Percentiles rank a stretch among this genome's conserved stretches.
Evolutionary conservation across 2,329 filamentous ascomycete species (phyloP).

Genomic region (Leptographium lundbergii): DNA sequence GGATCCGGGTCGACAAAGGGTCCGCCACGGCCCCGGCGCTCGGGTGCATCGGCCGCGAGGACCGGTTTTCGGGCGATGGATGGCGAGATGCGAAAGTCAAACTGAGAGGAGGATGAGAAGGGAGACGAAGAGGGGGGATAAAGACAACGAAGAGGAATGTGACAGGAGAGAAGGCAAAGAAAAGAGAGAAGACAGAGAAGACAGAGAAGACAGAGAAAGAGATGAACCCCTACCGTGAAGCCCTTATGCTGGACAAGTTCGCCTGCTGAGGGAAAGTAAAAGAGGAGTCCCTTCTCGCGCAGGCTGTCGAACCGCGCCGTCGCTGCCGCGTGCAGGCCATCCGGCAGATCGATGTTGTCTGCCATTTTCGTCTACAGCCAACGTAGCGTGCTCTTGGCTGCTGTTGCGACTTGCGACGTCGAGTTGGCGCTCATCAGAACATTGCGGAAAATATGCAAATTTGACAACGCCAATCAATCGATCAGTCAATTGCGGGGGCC

Average conservation of each 20-base stretch:
- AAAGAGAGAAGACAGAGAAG: not conserved
- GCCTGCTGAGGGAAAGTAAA: slow-evolving; percentile 8
- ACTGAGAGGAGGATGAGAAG: slow-evolving; percentile 8
- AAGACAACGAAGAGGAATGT: not conserved
- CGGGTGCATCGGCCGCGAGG: slow-evolving; percentile 14
- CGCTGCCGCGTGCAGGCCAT: slow-evolving; percentile 7
- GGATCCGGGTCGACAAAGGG: slow-evolving; percentile 19
- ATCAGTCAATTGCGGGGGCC: not conserved
- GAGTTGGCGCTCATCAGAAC: not conserved
- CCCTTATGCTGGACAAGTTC: slow-evolving; percentile 7
- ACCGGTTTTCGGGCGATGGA: slow-evolving; percentile 14
- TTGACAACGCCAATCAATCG: too few relatives aligned
- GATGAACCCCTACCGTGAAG: slow-evolving; percentile 2
- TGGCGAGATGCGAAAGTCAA: slow-evolving; percentile 17
- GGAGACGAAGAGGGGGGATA: not conserved
- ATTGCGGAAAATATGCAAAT: too few relatives aligned
- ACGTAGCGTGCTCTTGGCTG: not conserved
- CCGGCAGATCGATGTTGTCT: slow-evolving; percentile 5
- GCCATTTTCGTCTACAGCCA: not conserved
- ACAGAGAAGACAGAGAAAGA: not conserved
- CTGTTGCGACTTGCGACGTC: not conserved
- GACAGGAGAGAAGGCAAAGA: not conserved
- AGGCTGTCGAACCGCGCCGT: slow-evolving; percentile 11
- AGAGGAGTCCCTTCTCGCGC: slow-evolving; percentile 7
- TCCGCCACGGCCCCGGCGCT: slow-evolving; percentile 13